Percentiles rank a stretch among this genome's conserved stretches.
Evolutionary conservation across 2,329 filamentous ascomycete genomes (phyloP).

Genomic region (Fusarium sp.): DNA sequence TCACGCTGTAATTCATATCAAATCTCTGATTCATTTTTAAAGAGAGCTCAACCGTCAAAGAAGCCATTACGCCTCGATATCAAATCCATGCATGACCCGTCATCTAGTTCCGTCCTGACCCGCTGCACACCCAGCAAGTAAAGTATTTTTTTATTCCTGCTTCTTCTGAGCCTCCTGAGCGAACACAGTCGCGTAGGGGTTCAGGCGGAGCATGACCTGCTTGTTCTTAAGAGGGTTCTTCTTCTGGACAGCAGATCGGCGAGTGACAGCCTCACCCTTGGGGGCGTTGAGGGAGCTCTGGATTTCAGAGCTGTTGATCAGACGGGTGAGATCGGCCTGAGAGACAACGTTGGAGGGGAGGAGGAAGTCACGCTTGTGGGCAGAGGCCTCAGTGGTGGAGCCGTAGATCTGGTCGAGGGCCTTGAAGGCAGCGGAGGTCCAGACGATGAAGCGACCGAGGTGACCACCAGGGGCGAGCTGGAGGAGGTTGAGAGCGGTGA

Average conservation of each 20-base stretch:
- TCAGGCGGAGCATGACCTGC: slow-evolving; percentile 98
- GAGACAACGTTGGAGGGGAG: slow-evolving; percentile 92
- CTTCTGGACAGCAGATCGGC: slow-evolving; percentile 95
- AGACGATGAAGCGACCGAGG: slow-evolving; percentile 98
- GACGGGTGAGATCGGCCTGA: slow-evolving; percentile 94
- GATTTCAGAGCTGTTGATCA: slow-evolving; percentile 99
- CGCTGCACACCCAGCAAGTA: slow-evolving; percentile 58
- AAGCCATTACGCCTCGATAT: slow-evolving; percentile 57
- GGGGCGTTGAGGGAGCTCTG: slow-evolving; percentile 94
- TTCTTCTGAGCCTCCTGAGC: slow-evolving; percentile 72
- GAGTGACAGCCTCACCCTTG: slow-evolving; percentile 90
- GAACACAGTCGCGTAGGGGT: slow-evolving; percentile 96
- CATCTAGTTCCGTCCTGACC: slow-evolving; percentile 47
- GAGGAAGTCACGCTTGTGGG: slow-evolving; percentile 99
- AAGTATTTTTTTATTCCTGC: slow-evolving; percentile 53
- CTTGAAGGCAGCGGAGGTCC: slow-evolving; percentile 97
- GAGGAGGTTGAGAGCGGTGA: slow-evolving; percentile 96
- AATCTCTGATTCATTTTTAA: slow-evolving; percentile 54
- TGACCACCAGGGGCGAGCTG: slow-evolving; percentile 99
- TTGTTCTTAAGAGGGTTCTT: slow-evolving; percentile 99
- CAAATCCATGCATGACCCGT: slow-evolving; percentile 53
- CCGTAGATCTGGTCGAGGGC: slow-evolving; percentile 98
- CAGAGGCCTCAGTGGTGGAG: slow-evolving; percentile 87
- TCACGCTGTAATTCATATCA: slow-evolving; percentile 50
- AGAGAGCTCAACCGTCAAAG: slow-evolving; percentile 53